Conservation (phyloP, 768 basidiomycete genomes). For the Tylopilus subfusipes region DNA sequence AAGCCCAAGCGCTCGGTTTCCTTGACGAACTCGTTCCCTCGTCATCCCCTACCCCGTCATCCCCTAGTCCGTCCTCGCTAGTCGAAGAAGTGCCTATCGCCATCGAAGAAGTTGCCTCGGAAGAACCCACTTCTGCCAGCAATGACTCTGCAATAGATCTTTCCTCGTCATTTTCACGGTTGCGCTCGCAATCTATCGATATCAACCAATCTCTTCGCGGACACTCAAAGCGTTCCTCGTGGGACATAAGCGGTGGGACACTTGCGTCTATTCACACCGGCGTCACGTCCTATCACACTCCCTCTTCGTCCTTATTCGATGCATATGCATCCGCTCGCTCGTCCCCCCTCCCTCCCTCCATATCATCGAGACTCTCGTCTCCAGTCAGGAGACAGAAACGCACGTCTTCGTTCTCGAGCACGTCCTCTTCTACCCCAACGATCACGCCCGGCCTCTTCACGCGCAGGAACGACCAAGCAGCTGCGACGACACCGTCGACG, state of each 20-base stretch:
- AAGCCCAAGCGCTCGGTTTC: slow-evolving; percentile 49
- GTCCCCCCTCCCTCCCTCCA: slow-evolving; percentile 45
- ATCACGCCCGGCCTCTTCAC: slow-evolving; percentile 61
- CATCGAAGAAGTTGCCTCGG: slow-evolving; percentile 10
- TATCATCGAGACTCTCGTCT: slow-evolving; percentile 28
- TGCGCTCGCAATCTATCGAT: slow-evolving; percentile 22
- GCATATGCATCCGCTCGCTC: slow-evolving; percentile 56
- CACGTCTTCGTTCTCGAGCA: slow-evolving; percentile 36
- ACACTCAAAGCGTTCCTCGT: slow-evolving; percentile 44
- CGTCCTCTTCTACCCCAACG: slow-evolving; percentile 44
- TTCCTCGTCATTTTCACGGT: slow-evolving; percentile 21
- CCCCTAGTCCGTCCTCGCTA: slow-evolving; percentile 8
- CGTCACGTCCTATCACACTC: slow-evolving; percentile 69
- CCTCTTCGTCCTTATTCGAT: slow-evolving; percentile 74
- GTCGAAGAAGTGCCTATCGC: slow-evolving; percentile 12
- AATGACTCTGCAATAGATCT: slow-evolving; percentile 14
- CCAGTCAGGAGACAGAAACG: slow-evolving; percentile 30
- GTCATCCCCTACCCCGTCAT: slow-evolving; percentile 10
- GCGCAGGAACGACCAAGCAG: slow-evolving; percentile 23
- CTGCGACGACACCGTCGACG: slow-evolving; percentile 14
- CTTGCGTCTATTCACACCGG: slow-evolving; percentile 56
- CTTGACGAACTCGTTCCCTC: slow-evolving; percentile 56
- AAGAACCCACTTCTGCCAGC: slow-evolving; percentile 10
- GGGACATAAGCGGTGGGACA: slow-evolving; percentile 45
- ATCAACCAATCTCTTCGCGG: slow-evolving; percentile 26